Evolutionary conservation across 1,284 basidiomycete species (phyloP).

Genomic region (Ustilago vetiveriae): DNA sequence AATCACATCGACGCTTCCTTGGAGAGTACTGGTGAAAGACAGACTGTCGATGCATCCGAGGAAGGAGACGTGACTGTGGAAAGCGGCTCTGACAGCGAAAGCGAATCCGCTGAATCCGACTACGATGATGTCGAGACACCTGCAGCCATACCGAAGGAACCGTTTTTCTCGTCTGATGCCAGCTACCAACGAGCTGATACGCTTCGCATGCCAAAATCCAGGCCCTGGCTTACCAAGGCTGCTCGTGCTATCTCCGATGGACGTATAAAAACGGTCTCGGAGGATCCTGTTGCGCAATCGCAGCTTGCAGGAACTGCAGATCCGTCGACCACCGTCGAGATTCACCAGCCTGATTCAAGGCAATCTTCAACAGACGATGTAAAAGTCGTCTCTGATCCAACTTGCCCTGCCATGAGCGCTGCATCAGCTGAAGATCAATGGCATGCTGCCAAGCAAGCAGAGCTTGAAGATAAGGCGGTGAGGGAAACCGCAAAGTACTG

Average conservation of each 20-base stretch:
- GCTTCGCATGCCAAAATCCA: conserved; percentile 28
- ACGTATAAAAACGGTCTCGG: conserved; percentile 32
- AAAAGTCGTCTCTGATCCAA: no score
- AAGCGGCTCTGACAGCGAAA: conserved; percentile 25
- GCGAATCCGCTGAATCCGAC: conserved; percentile 36
- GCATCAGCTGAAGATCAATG: conserved; percentile 41
- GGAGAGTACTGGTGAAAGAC: background rate
- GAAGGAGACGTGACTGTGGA: conserved; percentile 11
- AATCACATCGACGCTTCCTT: conserved; percentile 9
- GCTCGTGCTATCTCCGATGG: conserved; percentile 36
- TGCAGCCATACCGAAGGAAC: conserved; percentile 37
- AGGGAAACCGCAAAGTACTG: conserved; percentile 56
- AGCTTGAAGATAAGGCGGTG: conserved; percentile 61
- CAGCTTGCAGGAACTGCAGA: conserved; percentile 11
- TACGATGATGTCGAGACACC: conserved; percentile 53
- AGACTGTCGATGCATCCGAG: background rate
- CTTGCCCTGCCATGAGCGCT: no score
- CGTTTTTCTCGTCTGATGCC: conserved; percentile 29
- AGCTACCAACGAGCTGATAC: conserved; percentile 18
- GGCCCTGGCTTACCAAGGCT: conserved; percentile 40
- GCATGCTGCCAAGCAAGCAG: conserved; percentile 56
- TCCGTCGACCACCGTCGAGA: conserved; percentile 9
- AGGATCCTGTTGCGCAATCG: conserved; percentile 12
- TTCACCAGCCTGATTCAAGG: background rate
- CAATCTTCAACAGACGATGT: background rate